Conservation (phyloP, 2,329 filamentous ascomycete genomes). For the Aureobasidium uvarum region DNA sequence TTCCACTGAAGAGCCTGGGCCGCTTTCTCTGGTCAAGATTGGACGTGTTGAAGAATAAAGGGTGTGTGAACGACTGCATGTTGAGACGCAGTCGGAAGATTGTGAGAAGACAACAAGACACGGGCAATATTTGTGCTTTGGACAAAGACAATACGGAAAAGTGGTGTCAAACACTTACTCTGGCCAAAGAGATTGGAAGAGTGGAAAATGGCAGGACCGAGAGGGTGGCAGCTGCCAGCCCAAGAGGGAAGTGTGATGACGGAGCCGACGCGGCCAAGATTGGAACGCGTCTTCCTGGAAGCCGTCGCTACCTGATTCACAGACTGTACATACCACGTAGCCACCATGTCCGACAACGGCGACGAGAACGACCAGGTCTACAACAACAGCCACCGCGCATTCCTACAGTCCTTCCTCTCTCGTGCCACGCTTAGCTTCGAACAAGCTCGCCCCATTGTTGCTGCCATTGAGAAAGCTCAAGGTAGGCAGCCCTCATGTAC, state of each 20-base stretch:
- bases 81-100: not conserved
- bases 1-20: not conserved
- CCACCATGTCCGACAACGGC: slow-evolving; percentile 14
- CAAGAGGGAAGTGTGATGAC: slow-evolving; percentile 18
- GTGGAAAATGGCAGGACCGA: not conserved
- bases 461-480: slow-evolving; percentile 67
- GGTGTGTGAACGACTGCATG: slow-evolving; percentile 3
- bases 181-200: not conserved
- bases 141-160: not conserved
- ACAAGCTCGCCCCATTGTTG: slow-evolving; percentile 71
- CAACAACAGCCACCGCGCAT: slow-evolving; percentile 74
- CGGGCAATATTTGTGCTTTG: not conserved
- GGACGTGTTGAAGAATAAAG: not conserved
- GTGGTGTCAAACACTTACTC: slow-evolving; percentile 1
- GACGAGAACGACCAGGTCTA: slow-evolving; percentile 41
- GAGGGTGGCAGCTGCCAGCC: not conserved
- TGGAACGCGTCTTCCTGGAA: slow-evolving; percentile 19
- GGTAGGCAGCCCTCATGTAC: slow-evolving; percentile 46
- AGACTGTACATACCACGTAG: not conserved
- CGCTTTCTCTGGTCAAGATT: not conserved
- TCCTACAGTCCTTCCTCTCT: slow-evolving; percentile 83
- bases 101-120: not conserved
- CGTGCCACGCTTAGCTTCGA: slow-evolving; percentile 73
- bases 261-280: slow-evolving; percentile 9
- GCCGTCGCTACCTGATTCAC: not conserved